Evolutionary conservation across 352 stramenopile genomes (phyloP).

Genomic region (Pythium periplocum): DNA sequence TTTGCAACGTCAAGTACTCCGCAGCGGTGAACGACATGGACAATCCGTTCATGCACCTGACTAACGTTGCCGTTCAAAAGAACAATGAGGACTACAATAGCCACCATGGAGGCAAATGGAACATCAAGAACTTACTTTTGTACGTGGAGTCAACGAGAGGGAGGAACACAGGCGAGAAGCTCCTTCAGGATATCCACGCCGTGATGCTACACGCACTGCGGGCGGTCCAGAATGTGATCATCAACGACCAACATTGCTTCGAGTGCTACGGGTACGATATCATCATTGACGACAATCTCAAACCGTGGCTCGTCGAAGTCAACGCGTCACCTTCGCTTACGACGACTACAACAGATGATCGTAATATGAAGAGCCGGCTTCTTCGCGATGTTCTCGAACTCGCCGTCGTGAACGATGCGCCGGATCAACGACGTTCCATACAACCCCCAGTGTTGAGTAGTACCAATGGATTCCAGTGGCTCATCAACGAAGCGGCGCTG

Average conservation of each 20-base stretch:
- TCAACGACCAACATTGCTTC: slow-evolving; percentile 93
- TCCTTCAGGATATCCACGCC: slow-evolving; percentile 57
- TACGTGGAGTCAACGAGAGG: slow-evolving; percentile 78
- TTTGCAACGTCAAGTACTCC: slow-evolving; percentile 90
- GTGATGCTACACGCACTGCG: slow-evolving; percentile 85
- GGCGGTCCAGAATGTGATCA: slow-evolving; percentile 91
- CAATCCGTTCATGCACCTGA: slow-evolving; percentile 89
- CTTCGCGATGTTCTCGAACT: slow-evolving; percentile 71
- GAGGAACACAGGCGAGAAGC: slow-evolving; percentile 41
- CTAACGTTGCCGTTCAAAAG: slow-evolving; percentile 89
- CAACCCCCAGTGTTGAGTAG: slow-evolving; percentile 40
- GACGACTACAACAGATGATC: slow-evolving; percentile 64
- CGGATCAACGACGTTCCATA: slow-evolving; percentile 15
- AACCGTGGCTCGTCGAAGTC: slow-evolving; percentile 91
- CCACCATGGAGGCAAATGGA: slow-evolving; percentile 90
- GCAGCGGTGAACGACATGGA: slow-evolving; percentile 80
- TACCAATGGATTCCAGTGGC: slow-evolving; percentile 65
- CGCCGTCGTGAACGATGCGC: slow-evolving; percentile 39
- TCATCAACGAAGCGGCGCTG: slow-evolving; percentile 58
- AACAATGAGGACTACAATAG: slow-evolving; percentile 90
- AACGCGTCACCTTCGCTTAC: slow-evolving; percentile 73
- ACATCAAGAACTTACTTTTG: slow-evolving; percentile 78
- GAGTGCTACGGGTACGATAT: slow-evolving; percentile 95
- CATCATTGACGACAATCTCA: slow-evolving; percentile 89
- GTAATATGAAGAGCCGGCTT: slow-evolving; percentile 75